Percentiles rank a stretch among this genome's conserved stretches.
phyloP scores from a whole-genome alignment of 163 green algal species.

The Scenedesmus sp. region DNA sequence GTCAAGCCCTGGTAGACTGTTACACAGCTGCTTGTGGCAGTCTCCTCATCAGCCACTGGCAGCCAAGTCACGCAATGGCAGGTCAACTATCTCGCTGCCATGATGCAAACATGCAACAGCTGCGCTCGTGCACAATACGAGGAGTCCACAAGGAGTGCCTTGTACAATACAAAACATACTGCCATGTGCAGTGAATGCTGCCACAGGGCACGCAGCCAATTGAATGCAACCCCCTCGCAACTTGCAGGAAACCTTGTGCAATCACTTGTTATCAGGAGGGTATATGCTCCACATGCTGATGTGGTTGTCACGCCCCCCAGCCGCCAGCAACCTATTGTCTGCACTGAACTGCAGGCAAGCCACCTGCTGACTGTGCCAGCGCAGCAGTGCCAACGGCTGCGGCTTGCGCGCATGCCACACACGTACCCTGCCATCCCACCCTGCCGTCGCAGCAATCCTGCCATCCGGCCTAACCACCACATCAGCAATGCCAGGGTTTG shows the following conservation, averaged over 20 bases:
- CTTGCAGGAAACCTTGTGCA: not conserved
- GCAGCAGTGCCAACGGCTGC: constrained; percentile 38
- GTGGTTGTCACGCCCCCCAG: constrained; percentile 23
- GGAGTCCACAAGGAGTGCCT: no score
- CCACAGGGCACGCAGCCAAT: no score
- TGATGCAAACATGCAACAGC: no score
- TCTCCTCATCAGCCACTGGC: no score
- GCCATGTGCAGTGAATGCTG: no score
- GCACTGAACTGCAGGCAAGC: constrained; percentile 24
- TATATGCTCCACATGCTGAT: constrained; percentile 46
- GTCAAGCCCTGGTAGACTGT: no score
- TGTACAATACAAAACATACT: no score
- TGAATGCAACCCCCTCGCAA: no score
- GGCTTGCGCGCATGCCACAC: constrained; percentile 38
- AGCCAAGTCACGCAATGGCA: no score
- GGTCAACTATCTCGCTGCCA: no score
- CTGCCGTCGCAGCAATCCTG: constrained; percentile 33
- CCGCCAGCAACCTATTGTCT: constrained; percentile 8
- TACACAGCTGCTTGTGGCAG: no score
- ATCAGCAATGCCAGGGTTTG: constrained; percentile 21
- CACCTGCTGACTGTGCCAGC: constrained; percentile 25
- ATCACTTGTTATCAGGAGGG: not conserved
- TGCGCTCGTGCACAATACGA: no score
- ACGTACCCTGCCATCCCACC: constrained; percentile 42
- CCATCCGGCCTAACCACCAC: constrained; percentile 25